Conservation (phyloP, 495 filamentous ascomycete genomes). For the Podospora sp. region DNA sequence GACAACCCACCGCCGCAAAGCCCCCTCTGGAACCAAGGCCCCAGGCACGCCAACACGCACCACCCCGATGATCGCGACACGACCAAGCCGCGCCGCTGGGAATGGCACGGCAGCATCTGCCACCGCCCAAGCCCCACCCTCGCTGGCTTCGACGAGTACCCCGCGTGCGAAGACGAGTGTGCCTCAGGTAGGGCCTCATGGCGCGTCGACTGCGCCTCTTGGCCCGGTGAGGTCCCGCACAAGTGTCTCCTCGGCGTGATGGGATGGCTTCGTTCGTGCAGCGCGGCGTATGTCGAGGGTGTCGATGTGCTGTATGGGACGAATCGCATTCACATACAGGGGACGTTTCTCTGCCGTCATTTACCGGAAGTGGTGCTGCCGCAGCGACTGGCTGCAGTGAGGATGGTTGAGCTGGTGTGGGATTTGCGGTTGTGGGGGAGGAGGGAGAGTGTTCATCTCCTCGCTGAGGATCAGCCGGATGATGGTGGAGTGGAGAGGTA, state of each 20-base stretch:
- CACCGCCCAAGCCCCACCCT: neutral
- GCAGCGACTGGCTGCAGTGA: neutral
- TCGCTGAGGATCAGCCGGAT: neutral
- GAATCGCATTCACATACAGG: neutral
- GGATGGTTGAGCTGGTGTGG: neutral
- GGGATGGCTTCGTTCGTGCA: neutral
- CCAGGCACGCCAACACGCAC: neutral
- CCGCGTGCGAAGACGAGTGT: neutral
- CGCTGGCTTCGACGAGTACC: neutral
- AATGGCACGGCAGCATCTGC: neutral
- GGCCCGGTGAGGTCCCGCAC: neutral
- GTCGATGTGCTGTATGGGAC: neutral
- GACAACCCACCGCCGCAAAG: neutral
- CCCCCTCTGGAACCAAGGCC: neutral
- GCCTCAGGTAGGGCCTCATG: neutral
- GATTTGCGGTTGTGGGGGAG: conserved; percentile 1
- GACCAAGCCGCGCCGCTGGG: neutral
- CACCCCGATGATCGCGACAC: neutral
- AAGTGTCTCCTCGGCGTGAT: neutral
- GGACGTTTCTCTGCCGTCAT: neutral
- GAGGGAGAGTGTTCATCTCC: neutral
- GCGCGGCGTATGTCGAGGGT: neutral
- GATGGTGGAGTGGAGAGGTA: conserved; percentile 1
- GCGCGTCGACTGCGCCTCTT: neutral
- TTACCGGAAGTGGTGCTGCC: neutral